Base-by-base conservation (phyloP, 257 asterid species). In the Solanum commersonii region DNA sequence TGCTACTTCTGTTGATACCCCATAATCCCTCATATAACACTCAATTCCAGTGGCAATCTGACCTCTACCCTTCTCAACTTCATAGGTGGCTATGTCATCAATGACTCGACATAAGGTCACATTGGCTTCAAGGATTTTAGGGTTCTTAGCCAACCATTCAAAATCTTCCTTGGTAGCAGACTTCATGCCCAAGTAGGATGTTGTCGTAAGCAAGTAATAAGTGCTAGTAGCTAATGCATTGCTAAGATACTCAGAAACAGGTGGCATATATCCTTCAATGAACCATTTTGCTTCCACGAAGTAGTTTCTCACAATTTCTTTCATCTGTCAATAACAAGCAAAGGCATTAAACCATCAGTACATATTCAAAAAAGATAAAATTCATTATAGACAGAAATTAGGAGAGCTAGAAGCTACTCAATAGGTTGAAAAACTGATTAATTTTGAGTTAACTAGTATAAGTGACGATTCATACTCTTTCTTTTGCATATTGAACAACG, bases 21-120 rank as follows among this genome's bases (percentile, higher is more conserved):
- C 89, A 18, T 91, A 52, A 0, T 92, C 89, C 9, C 92, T 86
- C 93, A 93, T 93, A 84, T 93, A 94, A 56, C 93, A 93, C 8
- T 94, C 91, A 18, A 94, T 87, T 10, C 94, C 93, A 3, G 95
- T 94, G 3, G 89, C 90, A 29, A 59, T 87, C 70, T 93, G 94
- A 1, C 95, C 96, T 77, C 91, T 88, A 67, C 86, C 40, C 89
- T 94, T 92, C 92, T 93, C 94, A 49, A 76, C 83, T 10, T 76
- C 83, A 38, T 76, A 76, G 5, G 56, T 76, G 22, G 83, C 83
- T 22, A 76, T 38, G 33, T 76, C 56, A 38, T 76, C 83, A 11
- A 76, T 40, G 10, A 74, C 83, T 37, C 83, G 31, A 2, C 83
- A 74, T 37, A 74, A 37, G 1, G 83, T 74, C 4, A 37, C 83